Conservation (phyloP, 1,284 basidiomycete genomes). For the Tilletiopsis washingtonensis region DNA sequence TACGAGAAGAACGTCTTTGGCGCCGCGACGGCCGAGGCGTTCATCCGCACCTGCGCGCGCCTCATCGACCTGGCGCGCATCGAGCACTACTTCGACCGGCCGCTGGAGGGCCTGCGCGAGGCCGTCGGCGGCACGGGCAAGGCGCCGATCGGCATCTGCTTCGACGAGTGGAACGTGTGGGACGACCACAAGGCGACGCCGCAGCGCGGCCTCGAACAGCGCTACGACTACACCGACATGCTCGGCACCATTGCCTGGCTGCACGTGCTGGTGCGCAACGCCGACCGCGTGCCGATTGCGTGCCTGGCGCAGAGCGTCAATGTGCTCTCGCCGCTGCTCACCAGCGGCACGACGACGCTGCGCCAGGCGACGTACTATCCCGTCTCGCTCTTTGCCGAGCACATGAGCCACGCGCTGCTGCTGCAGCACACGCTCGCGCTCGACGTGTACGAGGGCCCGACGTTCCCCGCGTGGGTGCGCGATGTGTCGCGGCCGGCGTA, state of each 20-base stretch:
- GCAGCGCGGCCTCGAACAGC: slow-evolving; percentile 55
- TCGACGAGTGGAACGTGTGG: slow-evolving; percentile 61
- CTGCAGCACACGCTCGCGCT: slow-evolving; percentile 49
- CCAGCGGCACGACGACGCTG: slow-evolving; percentile 51
- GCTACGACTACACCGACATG: slow-evolving; percentile 60
- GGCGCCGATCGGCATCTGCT: slow-evolving; percentile 50
- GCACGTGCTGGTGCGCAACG: slow-evolving; percentile 59
- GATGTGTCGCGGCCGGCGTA: slow-evolving; percentile 47
- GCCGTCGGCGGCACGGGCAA: slow-evolving; percentile 11
- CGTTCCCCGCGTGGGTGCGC: slow-evolving; percentile 54
- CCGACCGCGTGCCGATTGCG: slow-evolving; percentile 58
- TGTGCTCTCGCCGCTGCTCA: slow-evolving; percentile 54
- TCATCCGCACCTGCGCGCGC: slow-evolving; percentile 48
- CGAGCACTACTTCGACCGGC: slow-evolving; percentile 10
- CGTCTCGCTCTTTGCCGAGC: slow-evolving; percentile 54
- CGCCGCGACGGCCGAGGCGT: slow-evolving; percentile 49
- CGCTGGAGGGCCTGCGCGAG: slow-evolving; percentile 1
- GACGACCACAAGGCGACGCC: slow-evolving; percentile 50
- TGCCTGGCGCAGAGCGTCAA: slow-evolving; percentile 60
- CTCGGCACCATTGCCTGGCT: slow-evolving; percentile 59
- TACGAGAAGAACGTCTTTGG: slow-evolving; percentile 53
- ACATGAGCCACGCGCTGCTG: slow-evolving; percentile 55
- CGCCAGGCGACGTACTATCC: slow-evolving; percentile 57
- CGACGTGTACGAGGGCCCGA: slow-evolving; percentile 52
- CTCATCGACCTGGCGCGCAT: slow-evolving; percentile 49